Evolutionary conservation across 2,329 filamentous ascomycete species (phyloP).

Genomic region (Chaetomiaceae sp.): DNA sequence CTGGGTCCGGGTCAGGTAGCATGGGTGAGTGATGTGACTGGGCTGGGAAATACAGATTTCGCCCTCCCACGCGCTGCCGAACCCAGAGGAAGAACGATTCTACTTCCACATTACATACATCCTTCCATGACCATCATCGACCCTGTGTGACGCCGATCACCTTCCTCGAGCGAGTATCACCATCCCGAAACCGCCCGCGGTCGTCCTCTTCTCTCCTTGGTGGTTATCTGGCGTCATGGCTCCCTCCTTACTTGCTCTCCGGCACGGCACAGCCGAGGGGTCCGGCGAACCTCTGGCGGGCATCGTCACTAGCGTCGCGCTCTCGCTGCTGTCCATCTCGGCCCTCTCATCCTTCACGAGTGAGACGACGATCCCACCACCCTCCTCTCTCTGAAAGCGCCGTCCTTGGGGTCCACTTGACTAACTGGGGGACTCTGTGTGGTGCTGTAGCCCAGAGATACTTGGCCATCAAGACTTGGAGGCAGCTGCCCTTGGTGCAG

Average conservation of each 20-base stretch:
- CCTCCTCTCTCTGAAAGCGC: no score
- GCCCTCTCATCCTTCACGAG: constrained; percentile 25
- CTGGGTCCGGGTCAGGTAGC: no score
- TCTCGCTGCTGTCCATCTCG: constrained; percentile 25
- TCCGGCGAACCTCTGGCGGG: constrained; percentile 22
- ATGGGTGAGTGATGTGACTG: no score
- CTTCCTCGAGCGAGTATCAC: not conserved
- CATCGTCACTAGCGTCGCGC: constrained; percentile 25
- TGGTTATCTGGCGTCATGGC: constrained; percentile 9
- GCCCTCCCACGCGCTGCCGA: no score
- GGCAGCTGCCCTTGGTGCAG: constrained; percentile 22
- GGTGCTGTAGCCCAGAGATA: constrained; percentile 19
- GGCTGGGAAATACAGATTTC: no score
- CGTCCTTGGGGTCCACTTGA: no score
- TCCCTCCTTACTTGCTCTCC: constrained; percentile 6
- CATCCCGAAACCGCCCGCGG: not conserved
- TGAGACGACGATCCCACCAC: constrained; percentile 8
- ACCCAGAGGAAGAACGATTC: no score
- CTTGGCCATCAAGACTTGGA: constrained; percentile 22
- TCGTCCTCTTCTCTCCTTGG: not conserved
- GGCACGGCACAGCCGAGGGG: constrained; percentile 1
- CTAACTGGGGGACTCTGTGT: not conserved
- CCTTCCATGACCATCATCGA: no score
- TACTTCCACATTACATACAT: no score
- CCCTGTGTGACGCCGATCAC: not conserved